Evolutionary conservation across 75 land plant genomes (phyloP), one percentile per base, ranked within the genome.

Genomic region (Adiantum capillusveneris): DNA sequence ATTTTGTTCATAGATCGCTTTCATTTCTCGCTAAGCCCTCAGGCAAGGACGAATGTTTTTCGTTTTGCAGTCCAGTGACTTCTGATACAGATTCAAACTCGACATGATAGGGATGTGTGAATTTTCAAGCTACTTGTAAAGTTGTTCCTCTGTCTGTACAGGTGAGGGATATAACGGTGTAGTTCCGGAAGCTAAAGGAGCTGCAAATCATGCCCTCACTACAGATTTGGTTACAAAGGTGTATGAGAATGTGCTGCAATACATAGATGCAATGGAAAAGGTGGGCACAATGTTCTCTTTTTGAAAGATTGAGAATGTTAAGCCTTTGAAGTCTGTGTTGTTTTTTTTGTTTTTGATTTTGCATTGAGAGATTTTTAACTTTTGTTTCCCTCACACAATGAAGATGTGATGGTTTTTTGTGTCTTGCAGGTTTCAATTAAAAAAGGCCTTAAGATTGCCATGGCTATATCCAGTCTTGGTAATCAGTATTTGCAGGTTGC

Each of bases 251-350:
- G 75, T 90, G 54, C 78, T 79, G 9, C 88, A 86, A 37, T 94
- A 94, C 63, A 29, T 90, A 6, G 96, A 90, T 45, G 72, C 76
- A 16, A 94, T 94, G 99, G 99, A 94, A 58, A 90, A 90, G 85
- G 97, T 92, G 42, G 53, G 68, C 7, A 34, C 7, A 5, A 9
- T 34, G 9, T 34, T 34, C n/a, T n/a, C n/a, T n/a, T n/a, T n/a
- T n/a, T n/a, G n/a, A n/a, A n/a, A n/a, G n/a, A n/a, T n/a, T n/a
- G n/a, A n/a, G n/a, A n/a, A n/a, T n/a, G n/a, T n/a, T n/a, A n/a
- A n/a, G n/a, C n/a, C n/a, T n/a, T n/a, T n/a, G n/a, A n/a, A n/a
- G n/a, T n/a, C n/a, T n/a, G n/a, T n/a, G n/a, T n/a, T n/a, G n/a
- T n/a, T n/a, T n/a, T n/a, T n/a, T n/a, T n/a, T n/a, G n/a, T n/a